phyloP scores from a whole-genome alignment of 441 rosid genomes.

The Pelargonium fulgidum region DNA sequence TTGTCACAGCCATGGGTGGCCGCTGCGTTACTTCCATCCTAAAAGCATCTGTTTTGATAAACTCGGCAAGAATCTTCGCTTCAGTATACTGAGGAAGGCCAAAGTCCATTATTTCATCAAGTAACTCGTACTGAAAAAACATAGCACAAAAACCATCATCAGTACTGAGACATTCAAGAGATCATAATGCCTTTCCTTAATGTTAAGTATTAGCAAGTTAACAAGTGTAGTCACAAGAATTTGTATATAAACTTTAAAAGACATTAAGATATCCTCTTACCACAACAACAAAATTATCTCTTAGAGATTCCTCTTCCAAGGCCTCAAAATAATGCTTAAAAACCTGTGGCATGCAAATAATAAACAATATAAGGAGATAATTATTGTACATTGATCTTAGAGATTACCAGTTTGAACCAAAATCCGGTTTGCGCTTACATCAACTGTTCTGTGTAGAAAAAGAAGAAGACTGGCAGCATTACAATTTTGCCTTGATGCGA shows the following conservation, averaged over 20 bases:
- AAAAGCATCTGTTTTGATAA: conserved; percentile 98
- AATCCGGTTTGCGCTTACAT: conserved; percentile 42
- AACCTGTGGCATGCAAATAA: conserved; percentile 39
- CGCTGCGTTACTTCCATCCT: conserved; percentile 93
- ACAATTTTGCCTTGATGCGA: conserved; percentile 85
- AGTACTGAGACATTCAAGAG: background rate
- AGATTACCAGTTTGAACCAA: background rate
- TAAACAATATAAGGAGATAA: background rate
- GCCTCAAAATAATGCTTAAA: conserved; percentile 96
- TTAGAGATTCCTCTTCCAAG: conserved; percentile 89
- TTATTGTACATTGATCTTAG: background rate
- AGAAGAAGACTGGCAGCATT: conserved; percentile 87
- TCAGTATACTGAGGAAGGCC: conserved; percentile 97
- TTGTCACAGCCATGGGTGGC: conserved; percentile 99
- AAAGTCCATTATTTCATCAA: conserved; percentile 98
- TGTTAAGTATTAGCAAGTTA: background rate
- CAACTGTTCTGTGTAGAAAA: conserved; percentile 83
- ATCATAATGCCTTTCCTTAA: background rate
- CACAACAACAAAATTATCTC: conserved; percentile 98
- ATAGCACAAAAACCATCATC: background rate
- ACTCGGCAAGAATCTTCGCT: conserved; percentile 87
- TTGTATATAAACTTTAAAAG: background rate
- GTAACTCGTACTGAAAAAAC: conserved; percentile 74
- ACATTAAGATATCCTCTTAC: conserved; percentile 34
- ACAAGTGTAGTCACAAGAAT: no score